Percentiles rank a stretch among this genome's conserved stretches.
phyloP scores from a whole-genome alignment of 2,329 filamentous ascomycete genomes.

The Coleophoma crateriformis region DNA sequence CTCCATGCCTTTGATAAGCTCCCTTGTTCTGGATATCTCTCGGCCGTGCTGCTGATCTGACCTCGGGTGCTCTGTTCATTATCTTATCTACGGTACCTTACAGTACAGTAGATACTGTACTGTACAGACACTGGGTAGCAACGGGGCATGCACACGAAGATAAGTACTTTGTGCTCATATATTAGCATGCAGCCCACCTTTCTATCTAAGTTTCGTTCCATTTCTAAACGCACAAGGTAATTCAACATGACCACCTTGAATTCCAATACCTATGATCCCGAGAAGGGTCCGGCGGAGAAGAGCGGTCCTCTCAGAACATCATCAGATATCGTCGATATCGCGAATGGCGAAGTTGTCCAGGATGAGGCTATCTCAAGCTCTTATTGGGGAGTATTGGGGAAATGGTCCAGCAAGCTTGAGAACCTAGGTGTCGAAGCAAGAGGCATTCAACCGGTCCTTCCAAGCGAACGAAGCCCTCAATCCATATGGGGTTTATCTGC shows the following conservation, averaged over 20 bases:
- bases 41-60: too few species aligned
- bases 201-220: too few species aligned
- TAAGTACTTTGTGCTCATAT: too few species aligned
- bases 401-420: background rate
- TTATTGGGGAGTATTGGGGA: background rate
- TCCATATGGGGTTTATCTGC: constrained; percentile 2
- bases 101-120: too few species aligned
- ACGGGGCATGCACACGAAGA: too few species aligned
- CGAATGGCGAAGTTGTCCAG: background rate
- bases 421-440: constrained; percentile 1
- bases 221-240: too few species aligned
- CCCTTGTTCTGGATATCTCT: too few species aligned
- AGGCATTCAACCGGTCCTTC: constrained; percentile 3
- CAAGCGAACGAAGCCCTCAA: constrained; percentile 1
- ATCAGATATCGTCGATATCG: background rate
- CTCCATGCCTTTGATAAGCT: too few species aligned
- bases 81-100: too few species aligned
- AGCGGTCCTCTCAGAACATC: background rate
- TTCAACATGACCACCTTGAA: background rate
- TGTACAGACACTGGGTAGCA: too few species aligned
- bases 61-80: too few species aligned
- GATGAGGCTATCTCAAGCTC: background rate
- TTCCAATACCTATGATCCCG: background rate
- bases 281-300: background rate
- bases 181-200: too few species aligned